A percentile compares a stretch with the other conserved stretches of the same genome.
These are phyloP conservation scores for Metarhizium robertsii DNA, from an alignment of 2,329 filamentous ascomycete genomes.

Conservation along the genomic window DNA sequence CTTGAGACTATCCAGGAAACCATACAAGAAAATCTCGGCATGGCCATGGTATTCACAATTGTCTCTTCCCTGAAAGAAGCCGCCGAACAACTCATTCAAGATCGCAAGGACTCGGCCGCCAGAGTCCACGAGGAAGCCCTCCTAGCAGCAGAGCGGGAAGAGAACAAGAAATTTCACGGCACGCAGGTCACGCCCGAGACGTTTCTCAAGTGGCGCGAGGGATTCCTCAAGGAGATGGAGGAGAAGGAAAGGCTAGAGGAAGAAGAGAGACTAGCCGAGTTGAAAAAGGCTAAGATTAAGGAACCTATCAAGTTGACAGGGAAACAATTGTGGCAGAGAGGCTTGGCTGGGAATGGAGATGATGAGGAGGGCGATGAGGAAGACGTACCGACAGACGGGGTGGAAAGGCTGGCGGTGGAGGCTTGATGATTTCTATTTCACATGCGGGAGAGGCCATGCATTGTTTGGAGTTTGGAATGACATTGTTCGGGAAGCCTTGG, in stretches of 20 bases:
- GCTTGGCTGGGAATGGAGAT: slow-evolving; percentile 57
- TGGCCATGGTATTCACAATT: slow-evolving; percentile 95
- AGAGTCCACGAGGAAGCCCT: slow-evolving; percentile 46
- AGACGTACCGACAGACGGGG: slow-evolving; percentile 45
- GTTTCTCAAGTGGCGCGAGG: slow-evolving; percentile 74
- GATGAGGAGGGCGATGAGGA: slow-evolving; percentile 60
- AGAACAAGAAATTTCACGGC: slow-evolving; percentile 95
- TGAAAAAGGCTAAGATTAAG: slow-evolving; percentile 69
- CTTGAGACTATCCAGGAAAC: slow-evolving; percentile 62
- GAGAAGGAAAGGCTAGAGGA: slow-evolving; percentile 59
- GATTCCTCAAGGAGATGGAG: slow-evolving; percentile 71
- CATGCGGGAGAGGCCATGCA: neutral
- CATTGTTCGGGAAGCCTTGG: neutral
- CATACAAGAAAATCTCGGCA: slow-evolving; percentile 87
- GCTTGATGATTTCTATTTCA: slow-evolving; percentile 14
- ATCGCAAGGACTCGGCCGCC: slow-evolving; percentile 57
- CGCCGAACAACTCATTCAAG: slow-evolving; percentile 74
- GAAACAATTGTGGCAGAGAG: slow-evolving; percentile 69
- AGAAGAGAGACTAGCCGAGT: slow-evolving; percentile 73
- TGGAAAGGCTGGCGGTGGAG: slow-evolving; percentile 66
- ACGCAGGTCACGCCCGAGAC: slow-evolving; percentile 78
- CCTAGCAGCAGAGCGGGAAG: slow-evolving; percentile 66
- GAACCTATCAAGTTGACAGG: slow-evolving; percentile 65
- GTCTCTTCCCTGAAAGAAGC: slow-evolving; percentile 80
- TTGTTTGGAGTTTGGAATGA: slow-evolving; percentile 5